Percentiles rank a stretch among this genome's conserved stretches.
These are phyloP conservation scores for Daedalea quercina DNA, from an alignment of 768 basidiomycete species.

Conservation along the genomic window DNA sequence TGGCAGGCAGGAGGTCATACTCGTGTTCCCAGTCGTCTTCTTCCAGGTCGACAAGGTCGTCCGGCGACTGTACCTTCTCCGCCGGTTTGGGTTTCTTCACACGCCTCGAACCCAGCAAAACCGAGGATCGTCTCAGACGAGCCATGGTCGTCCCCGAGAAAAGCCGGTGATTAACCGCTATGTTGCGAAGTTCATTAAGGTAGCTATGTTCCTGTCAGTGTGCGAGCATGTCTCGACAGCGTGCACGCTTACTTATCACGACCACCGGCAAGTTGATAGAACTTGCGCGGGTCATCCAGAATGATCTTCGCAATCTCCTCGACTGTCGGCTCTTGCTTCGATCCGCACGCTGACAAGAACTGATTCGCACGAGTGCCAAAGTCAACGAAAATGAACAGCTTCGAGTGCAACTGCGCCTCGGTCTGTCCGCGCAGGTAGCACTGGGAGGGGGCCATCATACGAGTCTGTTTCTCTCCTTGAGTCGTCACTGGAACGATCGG, in stretches of 20 bases:
- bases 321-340: slow-evolving; percentile 80
- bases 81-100: slow-evolving; percentile 28
- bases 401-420: slow-evolving; percentile 60
- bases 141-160: slow-evolving; percentile 44
- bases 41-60: slow-evolving; percentile 45
- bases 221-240: background rate
- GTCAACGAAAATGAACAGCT: slow-evolving; percentile 83
- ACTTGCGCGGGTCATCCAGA: slow-evolving; percentile 59
- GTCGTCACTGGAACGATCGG: slow-evolving; percentile 60
- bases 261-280: slow-evolving; percentile 67
- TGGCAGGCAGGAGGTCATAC: slow-evolving; percentile 66
- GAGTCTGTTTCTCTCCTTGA: slow-evolving; percentile 20
- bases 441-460: slow-evolving; percentile 51
- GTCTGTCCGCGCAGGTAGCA: slow-evolving; percentile 60
- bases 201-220: slow-evolving; percentile 45
- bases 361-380: slow-evolving; percentile 78
- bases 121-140: slow-evolving; percentile 63
- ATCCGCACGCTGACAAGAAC: slow-evolving; percentile 84
- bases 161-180: slow-evolving; percentile 66
- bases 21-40: slow-evolving; percentile 69
- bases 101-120: slow-evolving; percentile 71
- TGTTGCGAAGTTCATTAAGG: slow-evolving; percentile 72
- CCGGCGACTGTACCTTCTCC: slow-evolving; percentile 11
- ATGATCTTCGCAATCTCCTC: slow-evolving; percentile 73
- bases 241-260: slow-evolving; percentile 48